phyloP scores from a whole-genome alignment of 2,329 filamentous ascomycete genomes.

The Hypocrella siamensis region DNA sequence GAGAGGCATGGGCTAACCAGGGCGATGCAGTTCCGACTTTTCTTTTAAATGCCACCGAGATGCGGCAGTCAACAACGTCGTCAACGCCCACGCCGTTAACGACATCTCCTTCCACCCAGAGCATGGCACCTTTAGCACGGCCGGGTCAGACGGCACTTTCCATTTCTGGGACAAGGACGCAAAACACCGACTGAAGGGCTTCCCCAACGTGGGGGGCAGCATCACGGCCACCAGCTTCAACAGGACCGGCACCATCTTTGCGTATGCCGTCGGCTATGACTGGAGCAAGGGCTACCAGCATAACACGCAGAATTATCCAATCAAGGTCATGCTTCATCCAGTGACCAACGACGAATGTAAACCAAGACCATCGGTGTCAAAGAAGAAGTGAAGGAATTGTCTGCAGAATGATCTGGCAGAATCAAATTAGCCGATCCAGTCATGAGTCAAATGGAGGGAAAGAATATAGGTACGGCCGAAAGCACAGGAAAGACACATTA shows the following conservation, averaged over 20 bases:
- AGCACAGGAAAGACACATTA: no score
- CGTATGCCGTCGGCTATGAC: constrained; percentile 87
- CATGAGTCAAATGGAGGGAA: no score
- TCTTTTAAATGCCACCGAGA: constrained; percentile 98
- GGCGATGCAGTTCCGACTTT: constrained; percentile 59
- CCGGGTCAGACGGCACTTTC: constrained; percentile 90
- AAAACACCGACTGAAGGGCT: constrained; percentile 81
- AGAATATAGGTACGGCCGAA: no score
- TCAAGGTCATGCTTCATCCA: constrained; percentile 76
- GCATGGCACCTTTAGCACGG: constrained; percentile 96
- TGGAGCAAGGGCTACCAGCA: constrained; percentile 92
- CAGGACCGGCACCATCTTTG: constrained; percentile 67
- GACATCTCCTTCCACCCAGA: constrained; percentile 94
- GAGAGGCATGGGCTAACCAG: no score
- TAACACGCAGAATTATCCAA: constrained; percentile 60
- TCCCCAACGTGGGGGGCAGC: constrained; percentile 66
- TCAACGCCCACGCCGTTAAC: constrained; percentile 90
- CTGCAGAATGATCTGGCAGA: no score
- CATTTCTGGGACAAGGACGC: constrained; percentile 93
- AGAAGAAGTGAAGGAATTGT: no score
- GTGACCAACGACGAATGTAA: constrained; percentile 49
- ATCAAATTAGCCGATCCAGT: no score
- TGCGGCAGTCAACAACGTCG: constrained; percentile 54
- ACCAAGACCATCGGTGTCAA: constrained; percentile 42
- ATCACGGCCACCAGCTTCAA: constrained; percentile 92